Percentiles rank a stretch among this genome's conserved stretches.
Conservation (phyloP, 257 asterid species). For the Leonotis leonurus region DNA sequence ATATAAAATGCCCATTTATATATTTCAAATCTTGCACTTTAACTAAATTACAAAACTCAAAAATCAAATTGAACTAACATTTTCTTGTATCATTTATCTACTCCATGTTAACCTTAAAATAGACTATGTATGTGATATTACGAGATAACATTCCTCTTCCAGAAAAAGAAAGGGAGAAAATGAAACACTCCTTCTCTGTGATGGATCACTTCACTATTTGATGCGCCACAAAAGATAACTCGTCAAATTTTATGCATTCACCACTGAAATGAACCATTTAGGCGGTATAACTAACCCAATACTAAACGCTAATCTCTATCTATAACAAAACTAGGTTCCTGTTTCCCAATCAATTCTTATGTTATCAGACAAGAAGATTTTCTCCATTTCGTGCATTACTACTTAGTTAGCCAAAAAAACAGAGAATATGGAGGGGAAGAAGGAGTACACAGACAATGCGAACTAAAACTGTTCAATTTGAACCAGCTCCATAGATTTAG, state of each 20-base stretch:
- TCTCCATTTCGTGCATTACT: neutral
- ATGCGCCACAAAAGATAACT: neutral
- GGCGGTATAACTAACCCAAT: neutral
- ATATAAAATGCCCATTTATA: neutral
- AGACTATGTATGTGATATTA: neutral
- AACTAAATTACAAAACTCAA: neutral
- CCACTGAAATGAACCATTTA: neutral
- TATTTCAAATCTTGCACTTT: constrained; percentile 3
- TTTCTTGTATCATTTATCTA: neutral
- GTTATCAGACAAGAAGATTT: neutral
- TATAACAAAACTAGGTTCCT: constrained; percentile 2
- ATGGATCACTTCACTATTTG: neutral
- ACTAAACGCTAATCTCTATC: neutral
- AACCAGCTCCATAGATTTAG: constrained; percentile 14
- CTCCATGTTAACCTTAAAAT: neutral
- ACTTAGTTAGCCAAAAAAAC: neutral
- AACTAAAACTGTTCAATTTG: neutral
- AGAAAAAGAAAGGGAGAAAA: neutral
- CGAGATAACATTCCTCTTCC: neutral
- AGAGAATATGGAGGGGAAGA: too few relatives aligned
- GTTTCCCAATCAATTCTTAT: neutral
- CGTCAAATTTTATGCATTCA: constrained; percentile 6
- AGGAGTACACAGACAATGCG: neutral
- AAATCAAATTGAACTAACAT: constrained; percentile 1
- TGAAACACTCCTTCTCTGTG: neutral